Conservation (phyloP, 2,329 filamentous ascomycete genomes). For the Fusarium sp. region DNA sequence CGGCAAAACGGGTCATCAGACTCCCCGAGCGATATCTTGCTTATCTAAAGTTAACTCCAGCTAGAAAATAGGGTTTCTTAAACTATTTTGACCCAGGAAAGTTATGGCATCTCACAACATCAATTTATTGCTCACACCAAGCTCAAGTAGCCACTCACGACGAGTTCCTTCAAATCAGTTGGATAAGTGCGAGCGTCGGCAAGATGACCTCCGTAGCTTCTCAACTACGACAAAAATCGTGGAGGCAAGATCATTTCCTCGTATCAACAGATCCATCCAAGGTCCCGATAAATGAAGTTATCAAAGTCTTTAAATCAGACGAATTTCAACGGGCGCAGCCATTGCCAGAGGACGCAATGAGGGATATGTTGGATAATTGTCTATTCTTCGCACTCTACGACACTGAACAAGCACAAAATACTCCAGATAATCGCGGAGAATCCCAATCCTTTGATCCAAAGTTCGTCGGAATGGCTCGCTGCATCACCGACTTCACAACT, state of each 20-base stretch:
- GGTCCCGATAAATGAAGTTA: constrained; percentile 63
- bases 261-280: constrained; percentile 67
- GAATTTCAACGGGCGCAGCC: constrained; percentile 67
- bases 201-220: neutral
- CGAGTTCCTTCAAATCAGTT: no score
- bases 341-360: constrained; percentile 59
- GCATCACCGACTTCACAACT: constrained; percentile 75
- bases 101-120: no score
- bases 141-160: no score
- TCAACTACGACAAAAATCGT: constrained; percentile 40
- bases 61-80: no score
- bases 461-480: constrained; percentile 56
- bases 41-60: no score
- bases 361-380: constrained; percentile 64
- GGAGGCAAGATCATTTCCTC: constrained; percentile 62
- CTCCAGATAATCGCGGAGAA: accelerated
- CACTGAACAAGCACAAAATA: neutral
- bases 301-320: constrained; percentile 63
- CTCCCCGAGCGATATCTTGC: no score
- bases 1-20: no score
- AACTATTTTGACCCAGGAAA: no score
- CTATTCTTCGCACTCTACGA: constrained; percentile 69
- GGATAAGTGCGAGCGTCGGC: no score
- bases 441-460: accelerated
- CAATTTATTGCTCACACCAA: no score